Percentiles rank a stretch among this genome's conserved stretches.
These are phyloP conservation scores for Nothomitra cinnamomea DNA, from an alignment of 2,329 filamentous ascomycete genomes.

Conservation along the genomic window DNA sequence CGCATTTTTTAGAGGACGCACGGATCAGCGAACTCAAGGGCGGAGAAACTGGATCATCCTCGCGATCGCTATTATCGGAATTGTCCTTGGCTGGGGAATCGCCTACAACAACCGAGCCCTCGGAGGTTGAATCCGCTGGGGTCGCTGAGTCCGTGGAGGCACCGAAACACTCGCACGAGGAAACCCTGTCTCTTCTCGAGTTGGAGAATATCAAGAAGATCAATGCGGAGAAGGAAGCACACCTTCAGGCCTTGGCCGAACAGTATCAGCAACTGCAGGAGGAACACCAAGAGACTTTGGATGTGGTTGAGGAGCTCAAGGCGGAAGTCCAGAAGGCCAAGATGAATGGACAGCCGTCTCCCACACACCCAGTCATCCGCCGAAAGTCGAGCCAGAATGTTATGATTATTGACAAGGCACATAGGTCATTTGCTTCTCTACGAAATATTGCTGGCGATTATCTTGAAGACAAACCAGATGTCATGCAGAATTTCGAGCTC, in stretches of 20 bases:
- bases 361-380: constrained; percentile 63
- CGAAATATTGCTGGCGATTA: constrained; percentile 77
- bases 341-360: constrained; percentile 41
- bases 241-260: constrained; percentile 53
- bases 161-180: neutral
- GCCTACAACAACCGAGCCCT: constrained; percentile 44
- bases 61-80: constrained; percentile 86
- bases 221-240: constrained; percentile 59
- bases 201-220: constrained; percentile 53
- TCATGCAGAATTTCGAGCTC: constrained; percentile 81
- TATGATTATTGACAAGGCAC: constrained; percentile 74
- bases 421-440: constrained; percentile 77
- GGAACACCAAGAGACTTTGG: constrained; percentile 65
- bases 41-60: constrained; percentile 47
- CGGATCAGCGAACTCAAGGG: constrained; percentile 55
- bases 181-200: constrained; percentile 35
- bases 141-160: constrained; percentile 2
- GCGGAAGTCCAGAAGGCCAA: constrained; percentile 68
- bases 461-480: constrained; percentile 65
- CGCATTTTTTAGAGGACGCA: constrained; percentile 71
- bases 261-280: constrained; percentile 73
- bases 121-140: constrained; percentile 33
- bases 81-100: constrained; percentile 75
- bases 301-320: constrained; percentile 82
- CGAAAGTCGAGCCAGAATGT: constrained; percentile 86